Percentiles rank a stretch among this genome's conserved stretches.
Conservation (phyloP, 139 green algal genomes). For the Limnomonas spitsbergensis region DNA sequence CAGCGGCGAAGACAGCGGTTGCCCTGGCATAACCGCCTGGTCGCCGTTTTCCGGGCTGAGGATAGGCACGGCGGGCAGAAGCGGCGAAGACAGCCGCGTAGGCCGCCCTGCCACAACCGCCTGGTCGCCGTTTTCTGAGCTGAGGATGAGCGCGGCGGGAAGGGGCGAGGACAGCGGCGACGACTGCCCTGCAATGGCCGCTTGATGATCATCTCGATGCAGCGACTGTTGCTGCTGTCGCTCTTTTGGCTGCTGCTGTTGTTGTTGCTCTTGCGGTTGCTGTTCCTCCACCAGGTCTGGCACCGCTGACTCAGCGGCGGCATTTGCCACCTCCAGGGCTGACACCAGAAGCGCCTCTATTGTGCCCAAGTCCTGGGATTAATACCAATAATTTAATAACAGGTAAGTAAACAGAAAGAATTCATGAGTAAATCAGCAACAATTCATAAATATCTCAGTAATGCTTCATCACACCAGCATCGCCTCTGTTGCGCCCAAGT, state of each 20-base stretch:
- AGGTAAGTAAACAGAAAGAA: no score
- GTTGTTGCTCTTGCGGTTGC: not conserved
- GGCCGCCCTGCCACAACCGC: not conserved
- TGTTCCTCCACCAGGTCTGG: no score
- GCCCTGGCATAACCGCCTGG: not conserved
- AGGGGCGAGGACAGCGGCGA: not conserved
- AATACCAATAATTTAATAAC: no score
- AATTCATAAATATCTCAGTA: no score
- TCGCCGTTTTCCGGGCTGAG: not conserved
- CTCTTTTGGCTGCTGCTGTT: no score
- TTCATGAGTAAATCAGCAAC: no score
- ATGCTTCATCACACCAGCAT: no score
- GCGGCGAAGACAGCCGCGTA: not conserved
- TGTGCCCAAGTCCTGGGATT: not conserved
- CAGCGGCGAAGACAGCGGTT: not conserved
- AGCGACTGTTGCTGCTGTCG: no score
- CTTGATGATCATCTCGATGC: not conserved
- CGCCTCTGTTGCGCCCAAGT: no score
- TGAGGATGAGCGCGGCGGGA: not conserved
- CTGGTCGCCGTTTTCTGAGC: not conserved
- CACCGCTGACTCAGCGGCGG: not conserved
- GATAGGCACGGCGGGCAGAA: not conserved
- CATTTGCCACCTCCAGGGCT: not conserved
- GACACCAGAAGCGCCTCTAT: not conserved
- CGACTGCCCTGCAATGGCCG: not conserved